Evolutionary conservation across 257 asterid species (phyloP).

Genomic region (Solanum gracilifrons): DNA sequence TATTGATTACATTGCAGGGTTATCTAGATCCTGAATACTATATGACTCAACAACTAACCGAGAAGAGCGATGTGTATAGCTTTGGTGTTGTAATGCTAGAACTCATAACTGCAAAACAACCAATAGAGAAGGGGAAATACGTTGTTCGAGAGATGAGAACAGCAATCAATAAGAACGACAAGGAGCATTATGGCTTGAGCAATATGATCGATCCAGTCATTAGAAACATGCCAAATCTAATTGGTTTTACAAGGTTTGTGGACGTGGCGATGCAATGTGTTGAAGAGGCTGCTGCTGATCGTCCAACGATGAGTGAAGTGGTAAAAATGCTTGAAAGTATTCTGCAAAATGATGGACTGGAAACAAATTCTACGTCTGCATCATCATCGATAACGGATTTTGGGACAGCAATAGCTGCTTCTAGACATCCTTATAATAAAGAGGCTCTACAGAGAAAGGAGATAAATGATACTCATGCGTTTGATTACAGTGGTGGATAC

Average conservation of each 20-base stretch:
- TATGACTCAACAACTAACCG: slow-evolving; percentile 89
- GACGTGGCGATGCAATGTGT: slow-evolving; percentile 86
- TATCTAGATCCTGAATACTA: slow-evolving; percentile 92
- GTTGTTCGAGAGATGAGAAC: slow-evolving; percentile 63
- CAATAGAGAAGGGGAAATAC: slow-evolving; percentile 85
- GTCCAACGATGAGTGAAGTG: slow-evolving; percentile 81
- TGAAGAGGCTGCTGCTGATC: slow-evolving; percentile 74
- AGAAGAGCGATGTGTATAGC: slow-evolving; percentile 89
- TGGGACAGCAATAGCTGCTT: slow-evolving; percentile 27
- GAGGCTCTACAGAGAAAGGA: slow-evolving; percentile 28
- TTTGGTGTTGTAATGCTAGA: slow-evolving; percentile 96
- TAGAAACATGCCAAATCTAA: slow-evolving; percentile 27
- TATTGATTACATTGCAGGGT: slow-evolving; percentile 34
- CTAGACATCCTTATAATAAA: slow-evolving; percentile 44
- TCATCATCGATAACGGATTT: slow-evolving; percentile 77
- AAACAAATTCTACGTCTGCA: slow-evolving; percentile 66
- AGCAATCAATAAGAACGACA: slow-evolving; percentile 40
- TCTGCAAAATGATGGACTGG: slow-evolving; percentile 58
- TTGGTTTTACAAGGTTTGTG: slow-evolving; percentile 52
- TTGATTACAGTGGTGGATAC: slow-evolving; percentile 49
- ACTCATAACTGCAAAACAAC: slow-evolving; percentile 69
- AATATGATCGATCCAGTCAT: slow-evolving; percentile 60
- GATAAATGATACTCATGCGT: slow-evolving; percentile 25
- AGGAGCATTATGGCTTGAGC: slow-evolving; percentile 45
- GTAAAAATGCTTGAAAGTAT: slow-evolving; percentile 64